Percentiles rank a stretch among this genome's conserved stretches.
Evolutionary conservation across 805 yeast genomes (phyloP).

Genomic region (Saturnispora bothae): DNA sequence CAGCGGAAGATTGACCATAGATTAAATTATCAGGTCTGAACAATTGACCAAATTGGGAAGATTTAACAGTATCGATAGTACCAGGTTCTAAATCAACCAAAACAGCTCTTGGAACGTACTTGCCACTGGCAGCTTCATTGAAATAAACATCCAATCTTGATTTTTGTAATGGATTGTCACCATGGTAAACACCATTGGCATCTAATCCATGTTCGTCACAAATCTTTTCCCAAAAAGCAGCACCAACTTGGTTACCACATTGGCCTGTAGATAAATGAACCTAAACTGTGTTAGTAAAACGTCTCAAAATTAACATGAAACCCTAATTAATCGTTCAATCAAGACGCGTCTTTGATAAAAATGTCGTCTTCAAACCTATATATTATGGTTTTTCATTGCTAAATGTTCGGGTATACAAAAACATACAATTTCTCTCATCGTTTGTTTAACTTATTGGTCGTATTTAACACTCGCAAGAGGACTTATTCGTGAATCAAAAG

Average conservation of each 20-base stretch:
- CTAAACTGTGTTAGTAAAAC: slow-evolving; percentile 28
- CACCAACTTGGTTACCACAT: slow-evolving; percentile 98
- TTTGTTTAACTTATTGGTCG: background rate
- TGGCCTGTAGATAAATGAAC: slow-evolving; percentile 96
- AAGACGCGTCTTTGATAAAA: too few relatives aligned
- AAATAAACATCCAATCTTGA: slow-evolving; percentile 65
- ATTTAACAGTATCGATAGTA: slow-evolving; percentile 75
- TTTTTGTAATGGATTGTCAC: slow-evolving; percentile 41
- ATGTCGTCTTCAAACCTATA: too few relatives aligned
- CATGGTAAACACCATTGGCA: slow-evolving; percentile 62
- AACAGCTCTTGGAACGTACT: slow-evolving; percentile 90
- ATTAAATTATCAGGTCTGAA: slow-evolving; percentile 90
- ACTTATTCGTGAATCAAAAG: background rate
- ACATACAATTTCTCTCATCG: slow-evolving; percentile 10
- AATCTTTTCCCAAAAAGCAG: slow-evolving; percentile 88
- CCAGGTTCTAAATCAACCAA: slow-evolving; percentile 92
- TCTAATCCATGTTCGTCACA: slow-evolving; percentile 84
- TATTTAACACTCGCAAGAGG: background rate
- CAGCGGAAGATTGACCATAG: slow-evolving; percentile 86
- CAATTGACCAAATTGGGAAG: slow-evolving; percentile 71
- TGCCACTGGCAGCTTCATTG: slow-evolving; percentile 77
- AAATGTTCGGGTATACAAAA: too few relatives aligned
- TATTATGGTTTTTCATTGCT: too few relatives aligned
- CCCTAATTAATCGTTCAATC: too few relatives aligned
- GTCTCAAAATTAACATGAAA: too few relatives aligned